Base-by-base conservation (phyloP, 1,139 yeast genomes). In the Sugiyamaella xylanicola region DNA sequence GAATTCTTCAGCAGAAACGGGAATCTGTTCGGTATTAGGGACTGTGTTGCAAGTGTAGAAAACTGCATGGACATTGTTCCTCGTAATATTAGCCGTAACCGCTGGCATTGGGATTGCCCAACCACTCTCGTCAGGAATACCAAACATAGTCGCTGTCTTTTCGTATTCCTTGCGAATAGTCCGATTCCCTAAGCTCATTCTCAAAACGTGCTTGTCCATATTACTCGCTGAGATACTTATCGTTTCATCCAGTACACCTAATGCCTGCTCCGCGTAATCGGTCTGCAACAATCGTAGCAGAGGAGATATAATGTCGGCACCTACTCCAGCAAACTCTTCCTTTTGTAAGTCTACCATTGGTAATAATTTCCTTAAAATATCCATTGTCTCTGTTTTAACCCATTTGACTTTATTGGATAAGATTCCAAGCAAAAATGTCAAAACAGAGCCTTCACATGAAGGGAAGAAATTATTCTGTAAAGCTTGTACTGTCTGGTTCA, bases 31-130 rank as follows among this genome's bases (percentile, higher is more conserved):
- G 15, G 58, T 61, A 52, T 66, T 68, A 51, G 46, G 65, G 68
- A 42, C 62, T 2, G 76, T 78, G 1, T 77, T 76, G 68, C 97
- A 92, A 0, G 97, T 89, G 35, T 92, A 85, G 68, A 89, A 93
- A 2, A 93, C 99, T 0, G 98, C 92, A 70, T 93, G 98, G 1
- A 95, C 96, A 67, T 95, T 93, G 68, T 88, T 89, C 61, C 98
- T 77, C 0, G 98, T 89, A 11, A 87, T 82, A 0, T 95, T 86
- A 0, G 97, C 90, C 0, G 95, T 86, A 36, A 88, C 83, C 0
- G 92, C 88, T 0, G 98, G 97, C 93, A 88, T 87, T 1, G 98
- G 96, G 49, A 95, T 85, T 0, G 97, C 86, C 99, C 99, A 95
- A 0, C 99, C 99, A 67, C 86, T 85, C n/a, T 89, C 96, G 58